Evolutionary conservation across 441 rosid genomes (phyloP).

Genomic region (Capsella rubella): DNA sequence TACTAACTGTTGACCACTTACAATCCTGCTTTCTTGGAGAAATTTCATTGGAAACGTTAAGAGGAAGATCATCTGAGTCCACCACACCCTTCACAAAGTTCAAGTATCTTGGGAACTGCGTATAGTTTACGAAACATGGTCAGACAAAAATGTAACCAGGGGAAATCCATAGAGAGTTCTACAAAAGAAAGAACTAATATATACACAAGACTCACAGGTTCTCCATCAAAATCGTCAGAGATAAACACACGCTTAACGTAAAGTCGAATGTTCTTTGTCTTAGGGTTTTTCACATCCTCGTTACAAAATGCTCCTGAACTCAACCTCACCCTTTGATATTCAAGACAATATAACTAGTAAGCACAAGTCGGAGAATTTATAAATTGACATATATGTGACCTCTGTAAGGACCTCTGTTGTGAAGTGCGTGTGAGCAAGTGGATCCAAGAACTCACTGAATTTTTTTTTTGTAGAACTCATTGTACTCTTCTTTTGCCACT

Average conservation of each 20-base stretch:
- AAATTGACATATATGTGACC: neutral
- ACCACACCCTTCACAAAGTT: no score
- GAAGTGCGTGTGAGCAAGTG: conserved; percentile 82
- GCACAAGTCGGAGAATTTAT: conserved; percentile 5
- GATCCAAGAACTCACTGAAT: conserved; percentile 93
- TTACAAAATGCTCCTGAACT: conserved; percentile 93
- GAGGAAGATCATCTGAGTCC: conserved; percentile 79
- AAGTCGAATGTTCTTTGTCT: conserved; percentile 87
- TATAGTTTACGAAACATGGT: neutral
- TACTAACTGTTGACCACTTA: conserved; percentile 45
- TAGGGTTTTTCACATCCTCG: conserved; percentile 83
- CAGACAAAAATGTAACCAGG: neutral
- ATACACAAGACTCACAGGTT: conserved; percentile 68
- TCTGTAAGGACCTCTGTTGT: conserved; percentile 76
- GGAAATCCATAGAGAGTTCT: conserved; percentile 10
- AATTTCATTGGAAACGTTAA: conserved; percentile 93
- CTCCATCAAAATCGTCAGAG: conserved; percentile 99
- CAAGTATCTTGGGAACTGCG: no score
- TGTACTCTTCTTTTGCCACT: conserved; percentile 80
- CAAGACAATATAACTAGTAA: conserved; percentile 8
- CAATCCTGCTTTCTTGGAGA: conserved; percentile 96
- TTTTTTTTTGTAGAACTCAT: conserved; percentile 93
- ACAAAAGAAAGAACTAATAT: neutral
- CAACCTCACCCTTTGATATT: conserved; percentile 86
- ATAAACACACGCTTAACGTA: conserved; percentile 97